Evolutionary conservation across 2,329 filamentous ascomycete species (phyloP).

Genomic region (Pseudomassariella vexata): DNA sequence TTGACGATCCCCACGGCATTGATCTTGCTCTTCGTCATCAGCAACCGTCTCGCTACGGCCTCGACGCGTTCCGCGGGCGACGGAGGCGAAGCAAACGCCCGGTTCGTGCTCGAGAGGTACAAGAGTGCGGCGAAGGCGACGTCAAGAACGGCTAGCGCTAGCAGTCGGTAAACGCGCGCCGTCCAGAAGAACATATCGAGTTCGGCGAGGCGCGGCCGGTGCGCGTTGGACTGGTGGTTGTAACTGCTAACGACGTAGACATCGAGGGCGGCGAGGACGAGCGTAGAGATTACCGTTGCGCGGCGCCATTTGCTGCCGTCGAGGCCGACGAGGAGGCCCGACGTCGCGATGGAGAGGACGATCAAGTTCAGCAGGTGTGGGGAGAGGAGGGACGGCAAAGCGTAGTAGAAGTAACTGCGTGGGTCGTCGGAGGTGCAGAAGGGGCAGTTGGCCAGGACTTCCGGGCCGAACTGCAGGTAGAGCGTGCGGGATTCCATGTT

Average conservation of each 20-base stretch:
- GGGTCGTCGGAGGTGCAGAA: conserved; percentile 74
- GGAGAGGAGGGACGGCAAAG: conserved; percentile 63
- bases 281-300: conserved; percentile 58
- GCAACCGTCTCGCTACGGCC: conserved; percentile 47
- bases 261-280: conserved; percentile 57
- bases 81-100: conserved; percentile 63
- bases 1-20: conserved; percentile 68
- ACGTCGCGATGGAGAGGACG: conserved; percentile 68
- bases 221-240: conserved; percentile 58
- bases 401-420: conserved; percentile 72
- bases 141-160: conserved; percentile 62
- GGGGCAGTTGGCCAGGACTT: conserved; percentile 66
- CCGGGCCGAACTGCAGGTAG: conserved; percentile 78
- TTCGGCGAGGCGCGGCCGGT: conserved; percentile 55
- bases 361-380: conserved; percentile 79
- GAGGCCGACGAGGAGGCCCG: conserved; percentile 55
- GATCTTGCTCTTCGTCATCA: conserved; percentile 58
- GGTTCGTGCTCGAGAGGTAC: conserved; percentile 74
- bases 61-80: conserved; percentile 63
- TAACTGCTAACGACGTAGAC: conserved; percentile 60
- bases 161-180: conserved; percentile 54
- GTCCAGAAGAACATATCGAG: conserved; percentile 70
- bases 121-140: conserved; percentile 56
- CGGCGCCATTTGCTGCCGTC: conserved; percentile 65
- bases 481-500: conserved; percentile 68